Base-by-base conservation (phyloP, 139 green algal species). In the Ettlia oleoabundans region DNA sequence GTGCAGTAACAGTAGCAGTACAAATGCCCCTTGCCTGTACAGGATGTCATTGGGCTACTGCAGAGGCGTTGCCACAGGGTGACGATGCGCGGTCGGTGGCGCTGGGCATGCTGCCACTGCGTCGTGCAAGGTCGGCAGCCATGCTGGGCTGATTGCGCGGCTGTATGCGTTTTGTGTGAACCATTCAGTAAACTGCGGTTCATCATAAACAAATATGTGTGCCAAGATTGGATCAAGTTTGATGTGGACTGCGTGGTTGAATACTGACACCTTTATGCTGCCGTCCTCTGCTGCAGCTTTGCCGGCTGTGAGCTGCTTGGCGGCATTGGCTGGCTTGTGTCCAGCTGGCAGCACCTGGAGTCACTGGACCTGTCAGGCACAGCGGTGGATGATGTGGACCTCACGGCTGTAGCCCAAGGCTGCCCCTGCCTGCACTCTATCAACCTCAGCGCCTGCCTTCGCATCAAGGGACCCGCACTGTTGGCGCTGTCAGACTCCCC, bases 41-140 rank as follows among this genome's bases (percentile, higher is more conserved):
- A 80, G 73, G 73, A 51, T 80, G 73, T 35, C 73, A 26, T 35
- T 80, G 73, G 73, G 26, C 68, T 7, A 78, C 71, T 10, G 30
- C 22, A 2, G 51, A 65, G 19, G 47, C 18, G 32, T 33, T 78
- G 71, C 47, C 53, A 15, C 47, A 9, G 68, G 68, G 19, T n/a
- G n/a, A 52, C 18, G 69, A 78, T 6, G 51, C 43, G 1, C 35
- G 37, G 19, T 28, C 35, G 22, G 32, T 33, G 2, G 73, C 73
- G 35, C 52, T 80, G 53, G 8, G 24, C 24, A 19, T 35, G 33
- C 51, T 80, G 35, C 73, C 73, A 35, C 53, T 80, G 28, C 53
- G 58, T 9, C 53, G n/a, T 24, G 73, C 33, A 35, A 80, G 73
- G 73, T 67, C 9, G 64, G 64, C 32, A 22, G 55, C 18, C 55